These are phyloP conservation scores for Coccomyxa sp. DNA, from an alignment of 139 green algal genomes.

Conservation along the genomic window DNA sequence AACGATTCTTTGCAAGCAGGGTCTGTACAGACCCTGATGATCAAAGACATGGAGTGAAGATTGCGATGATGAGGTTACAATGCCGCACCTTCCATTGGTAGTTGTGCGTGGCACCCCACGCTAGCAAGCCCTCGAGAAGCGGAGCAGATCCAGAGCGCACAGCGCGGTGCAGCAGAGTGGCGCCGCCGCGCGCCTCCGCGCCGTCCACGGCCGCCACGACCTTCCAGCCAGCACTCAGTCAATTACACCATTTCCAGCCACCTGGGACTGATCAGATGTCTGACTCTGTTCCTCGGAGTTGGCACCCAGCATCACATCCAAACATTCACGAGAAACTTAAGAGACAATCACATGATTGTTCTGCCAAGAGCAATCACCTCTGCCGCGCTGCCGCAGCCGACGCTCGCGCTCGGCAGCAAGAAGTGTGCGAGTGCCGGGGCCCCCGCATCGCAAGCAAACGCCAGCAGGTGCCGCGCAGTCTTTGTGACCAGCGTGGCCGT, in stretches of 20 bases:
- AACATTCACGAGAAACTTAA: too few species aligned
- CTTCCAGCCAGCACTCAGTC: too few species aligned
- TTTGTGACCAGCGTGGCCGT: neutral
- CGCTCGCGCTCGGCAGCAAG: neutral
- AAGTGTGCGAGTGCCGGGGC: neutral
- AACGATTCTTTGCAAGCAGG: too few species aligned
- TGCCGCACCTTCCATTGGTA: neutral
- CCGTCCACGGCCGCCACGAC: neutral
- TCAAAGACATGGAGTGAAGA: neutral
- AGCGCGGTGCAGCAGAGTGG: conserved; percentile 31
- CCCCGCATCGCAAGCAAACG: neutral
- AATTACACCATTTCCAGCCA: too few species aligned
- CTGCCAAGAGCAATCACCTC: neutral
- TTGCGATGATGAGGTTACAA: neutral
- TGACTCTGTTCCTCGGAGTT: neutral
- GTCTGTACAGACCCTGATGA: neutral
- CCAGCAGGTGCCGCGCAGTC: neutral
- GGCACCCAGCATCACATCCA: too few species aligned
- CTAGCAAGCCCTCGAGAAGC: conserved; percentile 24
- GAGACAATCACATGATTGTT: neutral
- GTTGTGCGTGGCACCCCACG: neutral
- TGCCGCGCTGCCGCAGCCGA: neutral
- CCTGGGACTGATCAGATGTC: neutral
- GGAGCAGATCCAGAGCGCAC: conserved; percentile 18
- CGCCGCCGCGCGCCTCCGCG: neutral